Evolutionary conservation across 169 alveolate genomes (phyloP), one percentile per base, ranked within the genome.

Genomic region (Plasmodium gallinaceum): DNA sequence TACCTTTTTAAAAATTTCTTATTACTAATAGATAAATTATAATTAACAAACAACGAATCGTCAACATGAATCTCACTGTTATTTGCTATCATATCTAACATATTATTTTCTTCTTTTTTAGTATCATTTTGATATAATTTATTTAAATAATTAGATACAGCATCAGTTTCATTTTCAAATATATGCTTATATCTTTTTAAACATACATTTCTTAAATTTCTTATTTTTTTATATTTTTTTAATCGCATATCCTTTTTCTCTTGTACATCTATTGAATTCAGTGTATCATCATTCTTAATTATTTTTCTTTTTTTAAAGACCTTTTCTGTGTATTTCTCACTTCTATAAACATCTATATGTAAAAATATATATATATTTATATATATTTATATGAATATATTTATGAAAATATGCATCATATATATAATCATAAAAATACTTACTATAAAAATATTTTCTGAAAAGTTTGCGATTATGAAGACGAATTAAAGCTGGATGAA

Each of bases 401-500:
- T 9, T 16, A 8, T 45, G 48, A 7, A 22, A 10, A 37, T 32
- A 20, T 46, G 16, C 16, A 2, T 16, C 37, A 32, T 32, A 39
- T 20, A 57, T 16, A 14, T 39, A 26, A 10, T 26, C 6, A 9
- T 16, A 54, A 16, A 18, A 54, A 52, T 14, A 52, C 65, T 24
- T 65, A 78, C 89, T 68, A 32, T 83, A 39, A 32, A 83, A 83
- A 18, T 83, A 6, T 43, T 51, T 83, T 9, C 14, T 24, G 65
- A 83, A 83, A 5, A 83, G 65, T 51, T 48, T 83, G 2, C 91
- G 69, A 73, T 83, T 83, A 32, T 83, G 74, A 2, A 83, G 83
- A 7, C 91, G 91, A 22, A 83, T 69, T 8, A 62, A 39, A 43
- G 91, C 91, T 2, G 91, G 91, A 45, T 83, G 91, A 43, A 54